Base-by-base conservation (phyloP, 2,329 filamentous ascomycete species). In the Fusarium begoniae region DNA sequence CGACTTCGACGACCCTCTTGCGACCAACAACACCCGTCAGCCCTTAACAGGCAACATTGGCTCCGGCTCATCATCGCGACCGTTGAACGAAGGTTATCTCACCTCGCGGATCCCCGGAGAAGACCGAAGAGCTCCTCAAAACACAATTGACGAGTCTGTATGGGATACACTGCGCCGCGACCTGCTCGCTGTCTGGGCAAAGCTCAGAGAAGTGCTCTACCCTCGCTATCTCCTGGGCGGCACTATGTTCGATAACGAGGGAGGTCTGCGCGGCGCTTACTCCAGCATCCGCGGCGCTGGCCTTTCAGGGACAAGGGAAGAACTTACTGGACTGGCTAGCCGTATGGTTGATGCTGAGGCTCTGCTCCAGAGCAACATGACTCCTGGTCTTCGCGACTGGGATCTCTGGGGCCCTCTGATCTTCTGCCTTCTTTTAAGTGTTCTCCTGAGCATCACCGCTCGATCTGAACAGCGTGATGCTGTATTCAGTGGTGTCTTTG, bases 121-220 rank as follows among this genome's bases (percentile, higher is more conserved):
- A 83, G 96, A 99, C 85, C 93, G 96, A 62, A 90, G 93, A 73
- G 95, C 96, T 22, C 90, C 95, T 13, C 91, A 92, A 75, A 97
- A 97, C 84, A 99, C 96, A 51, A 97, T 99, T 82, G 96, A 99
- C 83, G 96, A 99, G 85, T 92, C 91, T 4, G 96, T 99, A 45
- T 99, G 96, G 96, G 94, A 96, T 48, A 99, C 96, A n/a, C 87
- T 99, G 69, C 94, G 93, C 59, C 92, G 96, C 76, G 96, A 99
- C 82, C 85, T 99, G 75, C 84, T 96, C 13, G 96, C 95, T 32
- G 94, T 98, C 41, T 98, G 96, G 96, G 93, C 94, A 84, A 99
- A 99, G 88, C 94, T 99, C 92, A 92, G 94, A 82, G 96, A 98
- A 86, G 96, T 99, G 44, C 90, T 99, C 69, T 99, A 94, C 84